phyloP scores from a whole-genome alignment of 805 yeast species.

The Kodamaea kaohsiungensis region DNA sequence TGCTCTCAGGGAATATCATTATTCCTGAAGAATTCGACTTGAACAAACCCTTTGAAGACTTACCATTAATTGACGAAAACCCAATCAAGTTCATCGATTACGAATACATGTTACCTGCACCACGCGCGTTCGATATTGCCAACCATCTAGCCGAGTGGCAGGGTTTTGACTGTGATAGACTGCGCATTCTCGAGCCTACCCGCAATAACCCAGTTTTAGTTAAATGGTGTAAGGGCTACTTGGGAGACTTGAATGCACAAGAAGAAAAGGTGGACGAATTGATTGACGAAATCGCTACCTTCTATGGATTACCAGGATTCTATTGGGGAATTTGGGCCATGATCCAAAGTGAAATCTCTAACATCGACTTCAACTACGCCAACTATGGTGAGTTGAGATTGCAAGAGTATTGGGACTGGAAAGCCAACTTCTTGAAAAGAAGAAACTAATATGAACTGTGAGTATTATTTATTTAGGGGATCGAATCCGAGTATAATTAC shows the following conservation, averaged over 20 bases:
- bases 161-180: slow-evolving; percentile 70
- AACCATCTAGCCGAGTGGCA: slow-evolving; percentile 82
- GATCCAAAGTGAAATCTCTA: slow-evolving; percentile 67
- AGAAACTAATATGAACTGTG: neutral
- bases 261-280: slow-evolving; percentile 40
- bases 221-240: slow-evolving; percentile 60
- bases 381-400: slow-evolving; percentile 60
- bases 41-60: slow-evolving; percentile 13
- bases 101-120: slow-evolving; percentile 72
- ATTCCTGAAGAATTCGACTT: slow-evolving; percentile 44
- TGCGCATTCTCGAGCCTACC: slow-evolving; percentile 57
- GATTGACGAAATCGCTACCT: slow-evolving; percentile 56
- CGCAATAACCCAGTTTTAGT: slow-evolving; percentile 44
- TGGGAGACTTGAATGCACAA: slow-evolving; percentile 34
- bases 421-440: slow-evolving; percentile 21
- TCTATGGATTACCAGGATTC: slow-evolving; percentile 80
- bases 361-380: slow-evolving; percentile 71
- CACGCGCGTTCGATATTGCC: slow-evolving; percentile 73
- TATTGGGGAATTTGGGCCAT: slow-evolving; percentile 88
- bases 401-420: slow-evolving; percentile 74
- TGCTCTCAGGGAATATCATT: slow-evolving; percentile 72
- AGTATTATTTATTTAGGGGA: neutral
- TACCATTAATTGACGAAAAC: slow-evolving; percentile 24
- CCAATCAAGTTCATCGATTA: slow-evolving; percentile 67
- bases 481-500: neutral